Percentiles rank a stretch among this genome's conserved stretches.
phyloP scores from a whole-genome alignment of 2,329 filamentous ascomycete genomes.

The Colletotrichum camelliae region DNA sequence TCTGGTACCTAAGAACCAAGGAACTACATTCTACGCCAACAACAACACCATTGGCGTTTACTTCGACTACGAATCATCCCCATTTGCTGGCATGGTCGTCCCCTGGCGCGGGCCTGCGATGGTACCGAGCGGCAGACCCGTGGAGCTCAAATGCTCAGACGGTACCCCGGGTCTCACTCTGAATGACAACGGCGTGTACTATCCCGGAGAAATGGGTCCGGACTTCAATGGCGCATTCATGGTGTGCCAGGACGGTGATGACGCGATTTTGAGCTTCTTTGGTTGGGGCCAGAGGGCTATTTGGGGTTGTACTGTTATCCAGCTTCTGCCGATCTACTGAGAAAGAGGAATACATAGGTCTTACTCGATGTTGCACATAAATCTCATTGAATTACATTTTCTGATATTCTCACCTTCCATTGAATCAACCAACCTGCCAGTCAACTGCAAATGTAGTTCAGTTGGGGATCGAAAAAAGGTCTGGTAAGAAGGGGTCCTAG shows the following conservation, averaged over 20 bases:
- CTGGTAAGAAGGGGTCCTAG: neutral
- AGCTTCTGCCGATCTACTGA: neutral
- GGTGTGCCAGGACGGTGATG: neutral
- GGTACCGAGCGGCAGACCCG: neutral
- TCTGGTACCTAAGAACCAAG: neutral
- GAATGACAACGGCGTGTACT: neutral
- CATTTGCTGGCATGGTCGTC: neutral
- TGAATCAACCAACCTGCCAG: rapidly evolving
- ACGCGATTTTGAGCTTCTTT: neutral
- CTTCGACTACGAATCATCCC: neutral
- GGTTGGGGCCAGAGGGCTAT: neutral
- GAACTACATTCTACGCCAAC: neutral
- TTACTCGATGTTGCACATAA: neutral
- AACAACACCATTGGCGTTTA: neutral
- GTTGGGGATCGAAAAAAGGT: neutral
- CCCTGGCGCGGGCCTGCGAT: neutral
- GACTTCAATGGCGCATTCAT: neutral
- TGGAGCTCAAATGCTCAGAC: neutral
- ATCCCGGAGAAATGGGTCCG: neutral
- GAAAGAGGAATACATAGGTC: neutral
- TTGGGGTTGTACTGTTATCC: neutral
- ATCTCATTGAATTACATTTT: neutral
- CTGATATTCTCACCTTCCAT: neutral
- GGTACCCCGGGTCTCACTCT: neutral
- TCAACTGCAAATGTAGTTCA: neutral